A percentile compares a stretch with the other conserved stretches of the same genome.
These are phyloP conservation scores for Fusarium longipes DNA, from an alignment of 2,329 filamentous ascomycete genomes.

Conservation along the genomic window DNA sequence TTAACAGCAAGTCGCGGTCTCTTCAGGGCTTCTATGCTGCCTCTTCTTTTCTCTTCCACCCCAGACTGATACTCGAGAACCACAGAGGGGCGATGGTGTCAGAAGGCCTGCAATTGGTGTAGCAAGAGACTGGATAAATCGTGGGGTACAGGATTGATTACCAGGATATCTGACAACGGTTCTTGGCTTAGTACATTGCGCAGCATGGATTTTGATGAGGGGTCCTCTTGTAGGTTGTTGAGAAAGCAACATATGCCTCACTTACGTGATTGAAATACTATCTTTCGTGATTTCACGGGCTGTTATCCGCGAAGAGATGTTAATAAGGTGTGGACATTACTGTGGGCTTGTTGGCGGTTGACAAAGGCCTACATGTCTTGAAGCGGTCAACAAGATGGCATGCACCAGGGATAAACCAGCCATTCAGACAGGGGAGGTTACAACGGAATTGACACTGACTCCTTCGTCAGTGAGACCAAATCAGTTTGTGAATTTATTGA, in stretches of 20 bases:
- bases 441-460: neutral
- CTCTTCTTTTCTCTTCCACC: neutral
- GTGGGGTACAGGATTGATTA: conserved; percentile 25
- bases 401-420: neutral
- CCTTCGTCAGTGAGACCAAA: neutral
- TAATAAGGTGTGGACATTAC: neutral
- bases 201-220: neutral
- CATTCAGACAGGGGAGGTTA: neutral
- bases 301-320: neutral
- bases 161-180: conserved; percentile 7
- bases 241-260: conserved; percentile 9
- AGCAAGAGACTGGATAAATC: neutral
- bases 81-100: conserved; percentile 10
- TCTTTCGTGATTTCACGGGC: neutral
- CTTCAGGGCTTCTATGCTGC: neutral
- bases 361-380: neutral
- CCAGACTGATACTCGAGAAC: conserved; percentile 7
- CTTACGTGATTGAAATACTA: neutral
- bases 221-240: neutral
- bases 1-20: neutral
- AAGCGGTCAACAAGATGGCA: neutral
- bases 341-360: neutral
- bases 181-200: conserved; percentile 11
- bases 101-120: conserved; percentile 17
- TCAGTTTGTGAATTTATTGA: neutral